Conservation (phyloP, 2,329 filamentous ascomycete species). For the Monosporascus sp. region DNA sequence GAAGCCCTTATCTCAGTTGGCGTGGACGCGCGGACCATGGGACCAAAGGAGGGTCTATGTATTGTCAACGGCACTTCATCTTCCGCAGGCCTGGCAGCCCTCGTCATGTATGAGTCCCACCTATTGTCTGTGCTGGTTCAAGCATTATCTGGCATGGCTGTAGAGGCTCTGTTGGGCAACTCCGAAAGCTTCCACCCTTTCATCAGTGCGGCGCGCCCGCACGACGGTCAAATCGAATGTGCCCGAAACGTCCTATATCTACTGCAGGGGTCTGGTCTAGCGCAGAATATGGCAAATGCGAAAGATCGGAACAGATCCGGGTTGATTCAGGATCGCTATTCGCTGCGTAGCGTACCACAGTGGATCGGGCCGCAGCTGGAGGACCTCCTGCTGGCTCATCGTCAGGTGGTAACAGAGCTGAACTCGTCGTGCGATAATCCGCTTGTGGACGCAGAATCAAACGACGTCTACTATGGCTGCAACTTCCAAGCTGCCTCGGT, state of each 20-base stretch:
- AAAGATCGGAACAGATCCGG: slow-evolving; percentile 17
- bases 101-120: slow-evolving; percentile 47
- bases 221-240: slow-evolving; percentile 54
- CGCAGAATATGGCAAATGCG: slow-evolving; percentile 24
- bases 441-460: slow-evolving; percentile 42
- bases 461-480: slow-evolving; percentile 50
- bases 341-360: slow-evolving; percentile 58
- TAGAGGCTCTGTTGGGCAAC: slow-evolving; percentile 52
- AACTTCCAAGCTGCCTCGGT: slow-evolving; percentile 62
- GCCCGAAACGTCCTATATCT: slow-evolving; percentile 49
- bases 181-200: slow-evolving; percentile 53
- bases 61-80: slow-evolving; percentile 43
- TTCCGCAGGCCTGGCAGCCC: slow-evolving; percentile 34
- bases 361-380: slow-evolving; percentile 65
- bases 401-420: slow-evolving; percentile 54
- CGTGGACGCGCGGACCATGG: slow-evolving; percentile 32
- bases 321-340: slow-evolving; percentile 59
- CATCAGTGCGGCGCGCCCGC: slow-evolving; percentile 51
- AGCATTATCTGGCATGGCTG: slow-evolving; percentile 53
- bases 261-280: slow-evolving; percentile 42
- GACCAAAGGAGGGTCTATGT: slow-evolving; percentile 41
- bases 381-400: slow-evolving; percentile 51
- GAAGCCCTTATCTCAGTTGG: slow-evolving; percentile 30
- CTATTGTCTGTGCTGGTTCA: slow-evolving; percentile 49
- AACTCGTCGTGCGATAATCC: slow-evolving; percentile 66